These are phyloP conservation scores for Talaromyces wortmannii DNA, from an alignment of 495 filamentous ascomycete genomes.

Conservation along the genomic window DNA sequence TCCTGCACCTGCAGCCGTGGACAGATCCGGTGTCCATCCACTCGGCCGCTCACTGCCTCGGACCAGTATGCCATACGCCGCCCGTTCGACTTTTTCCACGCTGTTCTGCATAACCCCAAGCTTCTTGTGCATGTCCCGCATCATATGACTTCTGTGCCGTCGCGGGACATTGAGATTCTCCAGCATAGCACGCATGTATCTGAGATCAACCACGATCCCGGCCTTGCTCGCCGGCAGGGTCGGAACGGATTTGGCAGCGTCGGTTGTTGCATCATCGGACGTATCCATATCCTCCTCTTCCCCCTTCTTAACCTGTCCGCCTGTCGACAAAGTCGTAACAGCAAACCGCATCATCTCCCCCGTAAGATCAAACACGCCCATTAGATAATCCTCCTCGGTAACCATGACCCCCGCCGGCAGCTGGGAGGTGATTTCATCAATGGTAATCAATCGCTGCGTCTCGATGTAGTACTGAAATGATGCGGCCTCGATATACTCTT, in stretches of 20 bases:
- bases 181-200: constrained; percentile 63
- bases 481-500: constrained; percentile 88
- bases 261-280: constrained; percentile 15
- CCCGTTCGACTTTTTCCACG: constrained; percentile 89
- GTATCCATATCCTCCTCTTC: constrained; percentile 14
- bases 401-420: constrained; percentile 53
- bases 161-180: constrained; percentile 57
- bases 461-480: constrained; percentile 82
- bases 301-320: constrained; percentile 7
- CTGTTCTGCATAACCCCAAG: constrained; percentile 77
- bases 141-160: constrained; percentile 29
- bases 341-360: constrained; percentile 97
- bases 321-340: constrained; percentile 54
- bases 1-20: constrained; percentile 20
- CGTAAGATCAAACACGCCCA: constrained; percentile 86
- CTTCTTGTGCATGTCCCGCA: constrained; percentile 69
- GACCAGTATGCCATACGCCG: constrained; percentile 79
- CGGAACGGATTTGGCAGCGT: neutral
- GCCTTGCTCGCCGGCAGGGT: constrained; percentile 19
- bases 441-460: constrained; percentile 64
- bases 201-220: constrained; percentile 64
- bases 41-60: constrained; percentile 82
- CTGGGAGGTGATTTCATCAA: constrained; percentile 43
- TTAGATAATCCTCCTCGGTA: constrained; percentile 78
- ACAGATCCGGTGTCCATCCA: constrained; percentile 86